Base-by-base conservation (phyloP, 2,329 filamentous ascomycete genomes). In the Ophiocordyceps australis region DNA sequence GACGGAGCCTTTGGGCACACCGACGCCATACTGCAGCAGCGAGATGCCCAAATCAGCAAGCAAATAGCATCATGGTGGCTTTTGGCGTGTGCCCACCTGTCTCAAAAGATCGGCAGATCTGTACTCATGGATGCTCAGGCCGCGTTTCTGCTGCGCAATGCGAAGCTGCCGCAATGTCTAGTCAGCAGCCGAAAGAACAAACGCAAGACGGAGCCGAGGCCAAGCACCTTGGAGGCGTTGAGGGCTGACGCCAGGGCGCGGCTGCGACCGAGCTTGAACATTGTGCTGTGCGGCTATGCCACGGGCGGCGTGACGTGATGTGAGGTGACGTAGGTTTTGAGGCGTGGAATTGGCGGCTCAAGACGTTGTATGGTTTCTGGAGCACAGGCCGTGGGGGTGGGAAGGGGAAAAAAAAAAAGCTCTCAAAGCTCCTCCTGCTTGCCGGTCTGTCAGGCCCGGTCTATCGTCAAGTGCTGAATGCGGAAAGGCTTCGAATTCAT, bases 101-200 rank as follows among this genome's bases (percentile, higher is more conserved):
- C 66, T 80, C 47, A 98, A 69, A 41, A 98, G 74, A 54, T 85
- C 80, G 43, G 83, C 82, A 43, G 89, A 94, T 47, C 86, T 77
- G 62, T 94, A 95, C 64, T 98, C 89, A 66, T 98, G 89, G 48
- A 98, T 93, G 50, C 82, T 89, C 50, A 98, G 71, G 48, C 78
- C 74, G 62, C 89, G 73, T 57, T 67, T 71, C 60, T 94, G 85
- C 57, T 89, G 76, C 41, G 58, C 66, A 44, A 67, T 54, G 44
- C 73, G 66, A 58, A 79, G 61, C 38, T 67, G 54, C 57, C 65
- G 65, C 45, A 62, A 46, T n/a, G n/a, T n/a, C n/a, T n/a, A n/a
- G n/a, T n/a, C n/a, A n/a, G n/a, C n/a, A n/a, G n/a, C n/a, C n/a
- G n/a, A n/a, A n/a, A n/a, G n/a, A n/a, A n/a, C n/a, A n/a, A n/a